A percentile compares a stretch with the other conserved stretches of the same genome.
phyloP scores from a whole-genome alignment of 1,284 basidiomycete species.

The Termitomyces sp. region DNA sequence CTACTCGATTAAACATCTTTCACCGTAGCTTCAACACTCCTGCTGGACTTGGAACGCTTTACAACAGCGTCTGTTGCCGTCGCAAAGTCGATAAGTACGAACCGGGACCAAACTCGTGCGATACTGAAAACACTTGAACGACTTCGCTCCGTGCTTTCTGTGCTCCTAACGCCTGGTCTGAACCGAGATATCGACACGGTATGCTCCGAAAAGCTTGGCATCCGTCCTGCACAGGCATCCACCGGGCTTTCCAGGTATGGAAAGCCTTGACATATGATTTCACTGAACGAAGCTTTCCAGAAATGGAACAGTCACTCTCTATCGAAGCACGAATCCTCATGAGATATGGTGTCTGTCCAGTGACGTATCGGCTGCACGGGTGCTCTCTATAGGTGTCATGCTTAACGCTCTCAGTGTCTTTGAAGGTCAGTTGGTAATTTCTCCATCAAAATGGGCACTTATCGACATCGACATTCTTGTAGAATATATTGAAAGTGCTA shows the following conservation, averaged over 20 bases:
- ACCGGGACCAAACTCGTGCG: conserved; percentile 32
- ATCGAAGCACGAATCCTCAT: conserved; percentile 30
- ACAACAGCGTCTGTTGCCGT: conserved; percentile 41
- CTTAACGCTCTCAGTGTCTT: conserved; percentile 69
- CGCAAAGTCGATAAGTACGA: conserved; percentile 44
- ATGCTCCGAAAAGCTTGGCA: conserved; percentile 46
- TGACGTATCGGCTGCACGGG: conserved; percentile 60
- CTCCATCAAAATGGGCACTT: conserved; percentile 2
- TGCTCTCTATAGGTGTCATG: conserved; percentile 62
- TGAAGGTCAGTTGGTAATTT: conserved; percentile 44
- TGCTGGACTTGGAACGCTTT: conserved; percentile 43
- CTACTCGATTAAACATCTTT: background rate
- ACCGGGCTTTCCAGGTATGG: conserved; percentile 51
- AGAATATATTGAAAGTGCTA: conserved; percentile 65
- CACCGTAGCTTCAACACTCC: conserved; percentile 38
- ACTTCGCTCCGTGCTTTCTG: conserved; percentile 42
- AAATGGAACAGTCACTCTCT: conserved; percentile 37
- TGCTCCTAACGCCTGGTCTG: conserved; percentile 47
- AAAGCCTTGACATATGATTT: background rate
- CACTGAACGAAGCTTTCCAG: conserved; percentile 20
- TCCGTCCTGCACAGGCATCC: conserved; percentile 29
- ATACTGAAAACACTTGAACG: conserved; percentile 38
- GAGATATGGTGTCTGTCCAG: conserved; percentile 70
- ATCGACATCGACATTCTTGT: conserved; percentile 4
- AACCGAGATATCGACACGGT: conserved; percentile 60